A percentile compares a stretch with the other conserved stretches of the same genome.
Conservation (phyloP, 306 rosid genomes). For the Cucumis hystrix region DNA sequence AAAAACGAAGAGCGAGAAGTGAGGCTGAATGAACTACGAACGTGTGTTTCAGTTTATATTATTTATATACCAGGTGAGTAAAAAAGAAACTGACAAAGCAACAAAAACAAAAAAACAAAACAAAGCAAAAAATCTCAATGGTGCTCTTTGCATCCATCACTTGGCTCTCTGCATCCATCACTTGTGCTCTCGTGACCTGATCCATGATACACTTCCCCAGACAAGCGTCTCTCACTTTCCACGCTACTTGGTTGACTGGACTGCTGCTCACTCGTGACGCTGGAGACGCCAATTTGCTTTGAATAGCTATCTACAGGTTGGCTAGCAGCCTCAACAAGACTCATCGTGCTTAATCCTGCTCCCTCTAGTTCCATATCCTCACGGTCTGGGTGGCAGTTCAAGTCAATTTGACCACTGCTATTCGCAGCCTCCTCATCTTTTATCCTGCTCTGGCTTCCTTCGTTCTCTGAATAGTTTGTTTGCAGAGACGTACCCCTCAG, state of each 20-base stretch:
- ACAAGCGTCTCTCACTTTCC: slow-evolving; percentile 24
- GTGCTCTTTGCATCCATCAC: slow-evolving; percentile 16
- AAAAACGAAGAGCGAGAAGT: background rate
- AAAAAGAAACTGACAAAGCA: background rate
- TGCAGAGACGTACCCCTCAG: slow-evolving; percentile 15
- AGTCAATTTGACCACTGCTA: slow-evolving; percentile 56
- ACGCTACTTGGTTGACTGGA: slow-evolving; percentile 23
- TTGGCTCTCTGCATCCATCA: slow-evolving; percentile 26
- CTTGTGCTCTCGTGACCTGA: slow-evolving; percentile 31
- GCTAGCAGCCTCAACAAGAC: slow-evolving; percentile 25
- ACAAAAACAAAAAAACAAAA: background rate
- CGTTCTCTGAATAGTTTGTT: slow-evolving; percentile 20
- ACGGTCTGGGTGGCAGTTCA: slow-evolving; percentile 61
- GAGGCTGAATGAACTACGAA: background rate
- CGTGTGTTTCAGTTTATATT: background rate
- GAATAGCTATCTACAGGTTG: slow-evolving; percentile 15
- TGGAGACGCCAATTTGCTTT: slow-evolving; percentile 24
- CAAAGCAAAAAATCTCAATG: slow-evolving; percentile 17
- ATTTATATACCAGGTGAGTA: background rate
- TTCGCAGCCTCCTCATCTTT: slow-evolving; percentile 33
- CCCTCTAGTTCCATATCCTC: slow-evolving; percentile 37
- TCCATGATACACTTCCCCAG: slow-evolving; percentile 28
- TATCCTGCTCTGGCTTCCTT: slow-evolving; percentile 19
- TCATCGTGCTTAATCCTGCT: slow-evolving; percentile 27
- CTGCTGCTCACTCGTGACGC: slow-evolving; percentile 20